Conservation (phyloP, 306 rosid genomes). For the Citrullus colocynthis region DNA sequence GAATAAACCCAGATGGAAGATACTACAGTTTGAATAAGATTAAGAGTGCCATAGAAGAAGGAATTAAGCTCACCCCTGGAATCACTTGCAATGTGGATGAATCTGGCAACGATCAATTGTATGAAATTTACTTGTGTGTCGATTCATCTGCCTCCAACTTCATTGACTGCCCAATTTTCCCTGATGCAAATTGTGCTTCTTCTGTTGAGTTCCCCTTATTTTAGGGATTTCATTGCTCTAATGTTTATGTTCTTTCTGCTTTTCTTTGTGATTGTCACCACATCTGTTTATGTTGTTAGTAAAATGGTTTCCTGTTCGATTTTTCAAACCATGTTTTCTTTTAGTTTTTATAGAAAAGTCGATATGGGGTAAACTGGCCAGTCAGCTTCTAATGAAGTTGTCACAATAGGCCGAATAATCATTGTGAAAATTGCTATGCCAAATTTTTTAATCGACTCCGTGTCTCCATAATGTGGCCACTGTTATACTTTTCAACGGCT, state of each 20-base stretch:
- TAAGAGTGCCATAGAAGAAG: conserved; percentile 36
- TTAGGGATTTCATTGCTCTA: neutral
- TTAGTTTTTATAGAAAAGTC: too few species aligned
- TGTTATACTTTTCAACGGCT: too few species aligned
- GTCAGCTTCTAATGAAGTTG: too few species aligned
- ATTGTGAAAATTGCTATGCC: too few species aligned
- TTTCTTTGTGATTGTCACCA: neutral
- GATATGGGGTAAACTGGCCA: too few species aligned
- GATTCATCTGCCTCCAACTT: conserved; percentile 41
- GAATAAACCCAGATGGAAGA: conserved; percentile 47
- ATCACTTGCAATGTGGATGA: conserved; percentile 50
- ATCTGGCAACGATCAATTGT: conserved; percentile 30
- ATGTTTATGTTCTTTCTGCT: neutral
- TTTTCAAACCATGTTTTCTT: too few species aligned
- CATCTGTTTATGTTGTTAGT: neutral
- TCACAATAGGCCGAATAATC: too few species aligned
- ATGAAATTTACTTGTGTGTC: conserved; percentile 53
- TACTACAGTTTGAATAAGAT: conserved; percentile 33
- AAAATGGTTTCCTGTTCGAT: neutral
- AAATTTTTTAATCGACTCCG: too few species aligned
- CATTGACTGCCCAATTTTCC: conserved; percentile 48
- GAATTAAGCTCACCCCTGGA: conserved; percentile 28
- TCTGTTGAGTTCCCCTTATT: conserved; percentile 39
- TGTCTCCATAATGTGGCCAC: too few species aligned
- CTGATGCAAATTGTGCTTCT: conserved; percentile 25